phyloP scores from a whole-genome alignment of 306 rosid species.

The Pterocarpus santalinus region DNA sequence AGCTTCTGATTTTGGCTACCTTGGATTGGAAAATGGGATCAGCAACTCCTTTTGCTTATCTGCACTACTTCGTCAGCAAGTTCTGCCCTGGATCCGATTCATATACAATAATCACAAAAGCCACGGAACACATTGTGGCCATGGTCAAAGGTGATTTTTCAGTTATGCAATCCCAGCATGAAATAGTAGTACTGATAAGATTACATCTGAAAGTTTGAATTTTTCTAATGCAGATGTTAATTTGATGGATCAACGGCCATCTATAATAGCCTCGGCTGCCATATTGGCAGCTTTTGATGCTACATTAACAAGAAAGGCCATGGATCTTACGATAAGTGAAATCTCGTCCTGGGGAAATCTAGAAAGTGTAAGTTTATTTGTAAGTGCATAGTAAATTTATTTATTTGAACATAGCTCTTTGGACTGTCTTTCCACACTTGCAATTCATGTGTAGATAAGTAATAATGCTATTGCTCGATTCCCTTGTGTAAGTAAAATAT shows the following conservation, averaged over 20 bases:
- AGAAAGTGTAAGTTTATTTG: slow-evolving; percentile 70
- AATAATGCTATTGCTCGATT: no score
- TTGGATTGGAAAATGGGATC: slow-evolving; percentile 90
- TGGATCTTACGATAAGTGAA: slow-evolving; percentile 62
- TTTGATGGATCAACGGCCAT: slow-evolving; percentile 72
- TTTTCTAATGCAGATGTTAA: slow-evolving; percentile 58
- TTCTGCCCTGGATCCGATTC: slow-evolving; percentile 59
- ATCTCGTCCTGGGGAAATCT: slow-evolving; percentile 65
- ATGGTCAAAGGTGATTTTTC: slow-evolving; percentile 65
- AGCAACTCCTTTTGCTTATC: slow-evolving; percentile 82
- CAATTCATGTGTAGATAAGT: no score
- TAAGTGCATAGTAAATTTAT: not conserved
- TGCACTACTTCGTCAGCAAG: slow-evolving; percentile 68
- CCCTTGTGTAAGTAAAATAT: no score
- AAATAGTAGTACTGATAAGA: not conserved
- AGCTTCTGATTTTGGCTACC: slow-evolving; percentile 67
- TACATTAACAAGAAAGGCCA: slow-evolving; percentile 57
- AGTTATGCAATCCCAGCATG: not conserved
- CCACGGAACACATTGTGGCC: slow-evolving; percentile 60
- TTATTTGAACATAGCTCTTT: no score
- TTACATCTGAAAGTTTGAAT: not conserved
- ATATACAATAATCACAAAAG: slow-evolving; percentile 60
- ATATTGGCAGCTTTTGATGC: slow-evolving; percentile 69
- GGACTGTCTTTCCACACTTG: no score
- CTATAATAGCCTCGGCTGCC: slow-evolving; percentile 83